Evolutionary conservation across 345 rosid genomes (phyloP).

Genomic region (Hibiscus trionum): DNA sequence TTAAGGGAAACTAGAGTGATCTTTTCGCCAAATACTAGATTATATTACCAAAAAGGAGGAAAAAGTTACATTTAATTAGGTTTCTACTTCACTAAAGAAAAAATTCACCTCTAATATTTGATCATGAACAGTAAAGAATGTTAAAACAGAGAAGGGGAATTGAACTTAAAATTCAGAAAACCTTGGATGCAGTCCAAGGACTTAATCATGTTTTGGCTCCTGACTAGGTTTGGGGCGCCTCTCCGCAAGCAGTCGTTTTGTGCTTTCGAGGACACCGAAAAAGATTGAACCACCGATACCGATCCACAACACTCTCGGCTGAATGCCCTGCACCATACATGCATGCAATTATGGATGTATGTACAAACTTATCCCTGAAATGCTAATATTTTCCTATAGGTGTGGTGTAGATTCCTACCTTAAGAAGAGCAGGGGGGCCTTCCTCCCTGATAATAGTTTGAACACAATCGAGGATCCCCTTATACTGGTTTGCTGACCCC

Average conservation of each 20-base stretch:
- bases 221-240: constrained; percentile 33
- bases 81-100: not conserved
- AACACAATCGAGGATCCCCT: constrained; percentile 82
- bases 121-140: no score
- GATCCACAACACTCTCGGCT: constrained; percentile 84
- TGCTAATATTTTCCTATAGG: not conserved
- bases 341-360: not conserved
- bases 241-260: constrained; percentile 61
- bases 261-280: constrained; percentile 79
- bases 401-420: constrained; percentile 33
- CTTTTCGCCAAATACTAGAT: no score
- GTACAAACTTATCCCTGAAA: not conserved
- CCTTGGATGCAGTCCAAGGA: not conserved
- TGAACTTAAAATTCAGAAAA: not conserved
- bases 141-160: not conserved
- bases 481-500: constrained; percentile 82
- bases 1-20: no score
- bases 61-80: no score
- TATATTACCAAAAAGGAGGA: no score
- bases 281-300: constrained; percentile 91
- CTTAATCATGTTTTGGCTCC: constrained; percentile 24
- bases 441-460: constrained; percentile 73
- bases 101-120: not conserved
- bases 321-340: constrained; percentile 56
- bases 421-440: constrained; percentile 81